These are phyloP conservation scores for Thelonectria discophora DNA, from an alignment of 2,329 filamentous ascomycete genomes.

Conservation along the genomic window DNA sequence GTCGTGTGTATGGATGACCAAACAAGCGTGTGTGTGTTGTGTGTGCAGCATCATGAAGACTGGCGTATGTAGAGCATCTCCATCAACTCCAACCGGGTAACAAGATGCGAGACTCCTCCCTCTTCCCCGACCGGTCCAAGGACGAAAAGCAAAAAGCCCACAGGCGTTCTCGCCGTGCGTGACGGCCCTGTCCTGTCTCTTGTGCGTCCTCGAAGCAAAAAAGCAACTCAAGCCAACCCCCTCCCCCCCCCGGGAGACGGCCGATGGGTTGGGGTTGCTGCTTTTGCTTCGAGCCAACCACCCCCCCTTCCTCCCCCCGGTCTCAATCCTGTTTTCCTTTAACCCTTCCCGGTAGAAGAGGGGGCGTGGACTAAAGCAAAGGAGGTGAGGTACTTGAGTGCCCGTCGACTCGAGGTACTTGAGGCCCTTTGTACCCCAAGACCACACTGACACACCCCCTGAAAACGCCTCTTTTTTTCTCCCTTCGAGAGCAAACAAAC, in stretches of 20 bases:
- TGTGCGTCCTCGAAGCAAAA: constrained; percentile 9
- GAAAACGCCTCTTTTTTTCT: neutral
- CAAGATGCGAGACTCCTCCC: neutral
- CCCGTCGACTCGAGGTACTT: constrained; percentile 34
- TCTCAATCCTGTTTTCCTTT: constrained; percentile 11
- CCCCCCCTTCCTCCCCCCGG: no score
- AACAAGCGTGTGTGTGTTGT: neutral
- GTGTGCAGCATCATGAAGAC: no score
- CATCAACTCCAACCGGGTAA: no score
- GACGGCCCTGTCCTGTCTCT: neutral
- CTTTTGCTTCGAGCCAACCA: neutral
- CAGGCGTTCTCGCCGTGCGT: neutral
- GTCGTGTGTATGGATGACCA: constrained; percentile 17
- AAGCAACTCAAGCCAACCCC: no score
- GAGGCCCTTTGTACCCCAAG: constrained; percentile 12
- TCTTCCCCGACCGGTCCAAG: no score
- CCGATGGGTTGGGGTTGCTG: constrained; percentile 41
- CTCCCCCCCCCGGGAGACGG: constrained; percentile 21
- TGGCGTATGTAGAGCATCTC: no score
- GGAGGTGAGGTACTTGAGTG: constrained; percentile 27
- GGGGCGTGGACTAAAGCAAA: constrained; percentile 3
- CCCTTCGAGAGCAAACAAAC: neutral
- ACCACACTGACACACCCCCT: constrained; percentile 4
- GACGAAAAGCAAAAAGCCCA: neutral
- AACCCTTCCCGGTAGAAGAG: constrained; percentile 3